phyloP scores from a whole-genome alignment of 1,284 basidiomycete species.

The Malassezia psittaci region DNA sequence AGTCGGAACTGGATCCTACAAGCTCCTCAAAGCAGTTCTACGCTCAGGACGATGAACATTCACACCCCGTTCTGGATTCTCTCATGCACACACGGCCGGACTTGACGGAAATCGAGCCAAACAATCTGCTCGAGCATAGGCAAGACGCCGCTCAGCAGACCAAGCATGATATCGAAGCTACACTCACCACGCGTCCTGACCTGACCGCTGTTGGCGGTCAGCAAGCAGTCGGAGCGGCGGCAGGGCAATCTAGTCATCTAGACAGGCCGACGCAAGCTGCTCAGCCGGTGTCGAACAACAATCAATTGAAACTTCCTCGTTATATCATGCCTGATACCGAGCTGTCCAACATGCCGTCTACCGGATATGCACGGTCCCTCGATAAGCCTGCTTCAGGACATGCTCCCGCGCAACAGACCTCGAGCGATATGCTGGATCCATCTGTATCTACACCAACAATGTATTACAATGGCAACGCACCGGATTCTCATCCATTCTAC shows the following conservation, averaged over 20 bases:
- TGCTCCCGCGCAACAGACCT: not conserved
- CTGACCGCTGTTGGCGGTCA: not conserved
- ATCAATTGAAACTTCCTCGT: not conserved
- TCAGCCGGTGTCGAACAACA: not conserved
- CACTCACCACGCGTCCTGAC: not conserved
- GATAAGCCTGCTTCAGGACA: not conserved
- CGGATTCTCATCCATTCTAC: not conserved
- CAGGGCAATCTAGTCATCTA: too few species aligned
- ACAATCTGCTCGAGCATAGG: not conserved
- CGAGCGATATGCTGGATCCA: not conserved
- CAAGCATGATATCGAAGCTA: not conserved
- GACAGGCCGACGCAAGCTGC: not conserved
- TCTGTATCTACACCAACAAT: not conserved
- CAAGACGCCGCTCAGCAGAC: not conserved
- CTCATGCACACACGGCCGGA: not conserved
- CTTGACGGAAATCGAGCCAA: not conserved
- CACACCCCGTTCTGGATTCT: not conserved
- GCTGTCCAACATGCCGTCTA: not conserved
- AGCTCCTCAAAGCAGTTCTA: too few species aligned
- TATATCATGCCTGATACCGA: slow-evolving; percentile 2
- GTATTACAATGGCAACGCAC: not conserved
- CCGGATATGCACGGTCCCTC: not conserved
- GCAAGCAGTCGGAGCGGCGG: not conserved
- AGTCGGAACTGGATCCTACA: too few species aligned
- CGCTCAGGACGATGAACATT: too few species aligned